A percentile compares a stretch with the other conserved stretches of the same genome.
Evolutionary conservation across 805 yeast species (phyloP).

Genomic region (Hermanozyma aechmeae): DNA sequence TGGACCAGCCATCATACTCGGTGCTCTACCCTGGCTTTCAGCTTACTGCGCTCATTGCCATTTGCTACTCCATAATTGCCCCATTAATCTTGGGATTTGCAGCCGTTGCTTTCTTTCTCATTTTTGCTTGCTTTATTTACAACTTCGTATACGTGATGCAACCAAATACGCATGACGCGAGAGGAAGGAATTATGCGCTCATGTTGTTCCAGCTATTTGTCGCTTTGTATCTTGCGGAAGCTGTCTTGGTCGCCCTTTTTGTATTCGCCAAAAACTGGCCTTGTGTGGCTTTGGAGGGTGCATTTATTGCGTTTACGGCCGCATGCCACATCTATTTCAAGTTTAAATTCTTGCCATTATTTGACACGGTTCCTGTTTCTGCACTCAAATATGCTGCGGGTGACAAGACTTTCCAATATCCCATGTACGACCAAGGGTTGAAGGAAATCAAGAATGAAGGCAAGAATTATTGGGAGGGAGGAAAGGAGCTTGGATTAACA

Average conservation of each 20-base stretch:
- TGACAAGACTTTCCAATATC: conserved; percentile 40
- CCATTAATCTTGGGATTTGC: conserved; percentile 66
- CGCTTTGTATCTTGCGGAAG: conserved; percentile 62
- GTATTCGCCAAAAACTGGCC: conserved; percentile 77
- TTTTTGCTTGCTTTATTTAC: conserved; percentile 57
- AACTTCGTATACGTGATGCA: conserved; percentile 53
- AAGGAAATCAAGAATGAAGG: conserved; percentile 48
- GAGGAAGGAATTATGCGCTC: conserved; percentile 67
- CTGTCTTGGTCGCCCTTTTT: conserved; percentile 61
- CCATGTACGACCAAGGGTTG: conserved; percentile 55
- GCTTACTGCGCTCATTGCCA: conserved; percentile 60
- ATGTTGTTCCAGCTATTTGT: conserved; percentile 67
- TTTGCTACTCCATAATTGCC: conserved; percentile 72
- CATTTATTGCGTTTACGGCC: conserved; percentile 50
- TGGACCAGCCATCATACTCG: conserved; percentile 73
- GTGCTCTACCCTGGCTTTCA: conserved; percentile 72
- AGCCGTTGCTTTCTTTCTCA: conserved; percentile 44
- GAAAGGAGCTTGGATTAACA: conserved; percentile 29
- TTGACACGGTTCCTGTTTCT: conserved; percentile 63
- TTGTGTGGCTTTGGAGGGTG: conserved; percentile 59
- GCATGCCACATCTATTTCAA: conserved; percentile 50
- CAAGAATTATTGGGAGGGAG: conserved; percentile 37
- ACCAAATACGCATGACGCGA: conserved; percentile 46
- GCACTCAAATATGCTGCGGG: conserved; percentile 43
- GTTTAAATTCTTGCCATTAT: conserved; percentile 49